Base-by-base conservation (phyloP, 2,329 filamentous ascomycete genomes). In the Dothiorella sarmentorum region DNA sequence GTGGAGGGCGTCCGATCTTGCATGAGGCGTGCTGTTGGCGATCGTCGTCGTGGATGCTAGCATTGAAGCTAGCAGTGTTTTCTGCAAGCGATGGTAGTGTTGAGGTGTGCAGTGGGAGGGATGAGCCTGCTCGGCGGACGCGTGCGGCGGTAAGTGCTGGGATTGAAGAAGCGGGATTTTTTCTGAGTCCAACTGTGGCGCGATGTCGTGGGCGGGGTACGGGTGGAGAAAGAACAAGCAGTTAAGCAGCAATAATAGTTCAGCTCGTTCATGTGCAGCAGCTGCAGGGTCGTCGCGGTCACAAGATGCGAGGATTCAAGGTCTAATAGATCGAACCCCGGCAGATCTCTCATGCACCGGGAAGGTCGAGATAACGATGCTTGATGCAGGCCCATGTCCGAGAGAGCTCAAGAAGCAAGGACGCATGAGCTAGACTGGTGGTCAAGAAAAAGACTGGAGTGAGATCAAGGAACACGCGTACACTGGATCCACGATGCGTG, bases 381-480 rank as follows among this genome's bases (percentile, higher is more conserved):
- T 38, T 17, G 35, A 52, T 27, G 26, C 33, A 40, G 49, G n/a
- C 5, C 22, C 10, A 53, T 29, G 33, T 53, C 49, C 49, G 49
- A 27, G 22, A 7, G 33, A 35, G 35, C 49, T 53, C 49, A 29
- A 40, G 35, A 53, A 53, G 49, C 49, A 53, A 53, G 49, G 49
- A 35, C 49, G 49, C 49, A 24, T 33, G 33, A 24, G 49, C 31
- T 24, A 22, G 27, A 35, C 49, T 40, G 26, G 47, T 11, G 31
- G 49, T 43, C 20, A 18, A 17, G 17, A 18, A 29, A 18, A 7
- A 7, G 13, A 24, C 27, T 37, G 20, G 22, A 53, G 22, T 20
- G n/a, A 51, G 45, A 45, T 73, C 40, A 13, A 29, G 15, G 47
- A 40, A 38, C 24, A 53, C 49, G 49, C 49, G 49, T 53, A 20